Percentiles rank a stretch among this genome's conserved stretches.
These are phyloP conservation scores for Sordariomycetes sp. DNA, from an alignment of 2,329 filamentous ascomycete genomes.

Conservation along the genomic window DNA sequence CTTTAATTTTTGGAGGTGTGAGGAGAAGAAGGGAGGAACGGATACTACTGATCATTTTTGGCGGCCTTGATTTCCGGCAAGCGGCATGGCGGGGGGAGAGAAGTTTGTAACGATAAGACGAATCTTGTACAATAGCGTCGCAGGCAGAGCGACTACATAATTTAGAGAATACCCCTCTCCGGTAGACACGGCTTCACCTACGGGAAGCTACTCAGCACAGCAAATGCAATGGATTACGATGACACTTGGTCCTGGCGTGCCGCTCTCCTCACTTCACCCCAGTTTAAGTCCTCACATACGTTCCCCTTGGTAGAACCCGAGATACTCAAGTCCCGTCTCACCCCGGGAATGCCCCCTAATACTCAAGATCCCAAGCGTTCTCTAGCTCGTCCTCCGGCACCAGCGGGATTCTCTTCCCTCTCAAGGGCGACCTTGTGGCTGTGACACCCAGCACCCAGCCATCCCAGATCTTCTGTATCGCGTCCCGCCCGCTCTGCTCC, in stretches of 20 bases:
- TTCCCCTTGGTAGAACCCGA: background rate
- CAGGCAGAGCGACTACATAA: background rate
- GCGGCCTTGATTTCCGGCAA: background rate
- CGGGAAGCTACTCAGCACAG: background rate
- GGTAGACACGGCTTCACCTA: background rate
- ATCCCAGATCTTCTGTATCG: background rate
- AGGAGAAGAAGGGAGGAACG: background rate
- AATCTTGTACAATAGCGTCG: background rate
- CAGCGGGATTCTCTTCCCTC: background rate
- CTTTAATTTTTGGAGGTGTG: background rate
- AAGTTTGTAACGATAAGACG: background rate
- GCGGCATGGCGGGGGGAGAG: background rate
- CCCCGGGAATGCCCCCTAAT: background rate
- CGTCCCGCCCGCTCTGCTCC: background rate
- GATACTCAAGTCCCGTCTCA: background rate
- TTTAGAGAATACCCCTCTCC: slow-evolving; percentile 4
- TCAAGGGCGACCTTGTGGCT: background rate
- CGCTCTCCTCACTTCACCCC: background rate
- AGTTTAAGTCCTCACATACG: background rate
- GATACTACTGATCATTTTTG: background rate
- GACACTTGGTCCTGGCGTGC: background rate
- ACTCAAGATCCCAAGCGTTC: background rate
- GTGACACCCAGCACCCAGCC: background rate
- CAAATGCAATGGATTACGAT: background rate
- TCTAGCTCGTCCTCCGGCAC: background rate